Evolutionary conservation across 164 flowering plant species (phyloP).

Genomic region (Tinospora cordifolia): DNA sequence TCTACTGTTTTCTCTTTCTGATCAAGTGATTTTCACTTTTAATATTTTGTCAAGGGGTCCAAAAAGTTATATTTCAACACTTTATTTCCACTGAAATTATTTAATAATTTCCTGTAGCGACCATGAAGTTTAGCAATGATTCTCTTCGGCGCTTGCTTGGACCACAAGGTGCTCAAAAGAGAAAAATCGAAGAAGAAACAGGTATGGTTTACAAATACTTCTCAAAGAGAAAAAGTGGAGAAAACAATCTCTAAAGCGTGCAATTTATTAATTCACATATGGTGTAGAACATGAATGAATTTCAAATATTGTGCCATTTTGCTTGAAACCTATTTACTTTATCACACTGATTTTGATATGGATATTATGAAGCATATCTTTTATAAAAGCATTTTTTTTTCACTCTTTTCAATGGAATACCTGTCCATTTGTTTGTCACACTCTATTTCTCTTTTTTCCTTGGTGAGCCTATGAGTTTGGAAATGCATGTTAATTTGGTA

Average conservation of each 20-base stretch:
- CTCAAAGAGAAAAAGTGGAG: conserved; percentile 65
- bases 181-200: conserved; percentile 84
- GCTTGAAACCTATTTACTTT: too few relatives aligned
- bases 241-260: conserved; percentile 52
- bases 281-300: background rate
- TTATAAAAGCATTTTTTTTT: too few relatives aligned
- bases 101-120: conserved; percentile 41
- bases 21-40: background rate
- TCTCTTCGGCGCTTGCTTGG: conserved; percentile 80
- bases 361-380: too few relatives aligned
- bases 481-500: too few relatives aligned
- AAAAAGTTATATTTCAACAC: background rate
- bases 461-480: too few relatives aligned
- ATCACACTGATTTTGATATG: too few relatives aligned
- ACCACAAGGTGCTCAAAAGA: conserved; percentile 70
- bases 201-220: conserved; percentile 30
- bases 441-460: too few relatives aligned
- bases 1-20: background rate
- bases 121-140: conserved; percentile 67
- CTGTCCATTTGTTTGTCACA: too few relatives aligned
- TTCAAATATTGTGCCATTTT: background rate
- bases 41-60: background rate
- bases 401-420: too few relatives aligned
- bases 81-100: conserved; percentile 1
- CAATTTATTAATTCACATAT: background rate